These are phyloP conservation scores for Cocos nucifera DNA, from an alignment of 176 grass and related monocot species.

Conservation along the genomic window DNA sequence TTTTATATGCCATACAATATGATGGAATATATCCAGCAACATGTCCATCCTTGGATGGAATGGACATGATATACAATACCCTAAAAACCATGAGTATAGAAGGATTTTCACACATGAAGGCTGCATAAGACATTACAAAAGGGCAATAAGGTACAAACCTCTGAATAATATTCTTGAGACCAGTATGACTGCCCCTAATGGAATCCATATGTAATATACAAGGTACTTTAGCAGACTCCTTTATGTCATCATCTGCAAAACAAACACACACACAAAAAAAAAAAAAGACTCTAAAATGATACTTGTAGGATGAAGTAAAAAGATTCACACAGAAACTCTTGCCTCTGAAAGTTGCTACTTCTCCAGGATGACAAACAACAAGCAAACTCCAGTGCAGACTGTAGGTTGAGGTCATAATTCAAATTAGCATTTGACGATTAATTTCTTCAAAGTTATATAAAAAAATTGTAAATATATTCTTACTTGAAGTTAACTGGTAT, in stretches of 20 bases:
- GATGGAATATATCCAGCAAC: no score
- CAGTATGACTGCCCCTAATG: constrained; percentile 89
- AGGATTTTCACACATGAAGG: no score
- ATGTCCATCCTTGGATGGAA: no score
- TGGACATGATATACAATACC: no score
- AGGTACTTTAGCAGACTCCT: constrained; percentile 45
- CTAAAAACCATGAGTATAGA: no score
- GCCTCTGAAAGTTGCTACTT: constrained; percentile 44
- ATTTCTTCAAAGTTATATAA: no score
- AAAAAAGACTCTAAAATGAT: constrained; percentile 7
- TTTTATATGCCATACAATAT: no score
- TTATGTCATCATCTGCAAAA: constrained; percentile 39
- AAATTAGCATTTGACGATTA: no score
- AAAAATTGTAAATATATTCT: constrained; percentile 3
- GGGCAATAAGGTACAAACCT: constrained; percentile 33
- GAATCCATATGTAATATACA: constrained; percentile 99
- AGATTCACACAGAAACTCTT: constrained; percentile 26
- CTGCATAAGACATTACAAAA: no score
- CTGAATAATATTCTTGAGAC: constrained; percentile 92
- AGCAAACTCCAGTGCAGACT: constrained; percentile 98
- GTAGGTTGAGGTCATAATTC: constrained; percentile 3
- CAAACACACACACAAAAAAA: constrained; percentile 13
- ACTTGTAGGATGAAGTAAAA: constrained; percentile 17
- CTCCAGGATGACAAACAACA: constrained; percentile 92
- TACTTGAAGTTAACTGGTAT: constrained; percentile 99